A percentile compares a stretch with the other conserved stretches of the same genome.
Evolutionary conservation across 257 asterid genomes (phyloP).

Genomic region (Ilex asprella): DNA sequence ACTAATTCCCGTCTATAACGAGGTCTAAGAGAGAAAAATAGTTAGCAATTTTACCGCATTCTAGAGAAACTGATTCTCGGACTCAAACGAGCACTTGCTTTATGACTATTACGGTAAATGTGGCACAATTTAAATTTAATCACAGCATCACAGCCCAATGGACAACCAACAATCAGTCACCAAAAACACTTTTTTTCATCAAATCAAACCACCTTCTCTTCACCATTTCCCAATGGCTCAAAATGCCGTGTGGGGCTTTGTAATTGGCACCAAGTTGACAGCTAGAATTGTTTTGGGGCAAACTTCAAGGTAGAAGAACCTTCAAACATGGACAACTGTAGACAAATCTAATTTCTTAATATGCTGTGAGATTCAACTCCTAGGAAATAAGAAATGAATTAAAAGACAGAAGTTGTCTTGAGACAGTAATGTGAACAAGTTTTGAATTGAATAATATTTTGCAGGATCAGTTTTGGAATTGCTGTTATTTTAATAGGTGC

Average conservation of each 20-base stretch:
- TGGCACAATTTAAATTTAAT: background rate
- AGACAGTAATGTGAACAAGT: background rate
- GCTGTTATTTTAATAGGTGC: constrained; percentile 36
- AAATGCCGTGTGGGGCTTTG: background rate
- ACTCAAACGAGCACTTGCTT: no score
- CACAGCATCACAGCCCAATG: no score
- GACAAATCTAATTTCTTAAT: background rate
- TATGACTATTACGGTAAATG: background rate
- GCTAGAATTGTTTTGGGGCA: background rate
- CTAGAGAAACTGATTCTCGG: no score
- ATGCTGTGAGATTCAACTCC: background rate
- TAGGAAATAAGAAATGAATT: no score
- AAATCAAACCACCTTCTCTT: no score
- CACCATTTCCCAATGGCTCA: no score
- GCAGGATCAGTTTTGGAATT: constrained; percentile 73
- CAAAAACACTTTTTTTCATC: background rate
- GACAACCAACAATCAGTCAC: background rate
- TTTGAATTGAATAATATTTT: background rate
- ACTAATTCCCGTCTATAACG: background rate
- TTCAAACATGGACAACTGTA: constrained; percentile 34
- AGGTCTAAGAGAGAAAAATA: no score
- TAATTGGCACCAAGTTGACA: background rate
- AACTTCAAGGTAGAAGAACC: constrained; percentile 11
- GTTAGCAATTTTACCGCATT: no score
- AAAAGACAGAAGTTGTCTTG: no score